Base-by-base conservation (phyloP, 2,329 filamentous ascomycete genomes). In the Diaporthe velutina region DNA sequence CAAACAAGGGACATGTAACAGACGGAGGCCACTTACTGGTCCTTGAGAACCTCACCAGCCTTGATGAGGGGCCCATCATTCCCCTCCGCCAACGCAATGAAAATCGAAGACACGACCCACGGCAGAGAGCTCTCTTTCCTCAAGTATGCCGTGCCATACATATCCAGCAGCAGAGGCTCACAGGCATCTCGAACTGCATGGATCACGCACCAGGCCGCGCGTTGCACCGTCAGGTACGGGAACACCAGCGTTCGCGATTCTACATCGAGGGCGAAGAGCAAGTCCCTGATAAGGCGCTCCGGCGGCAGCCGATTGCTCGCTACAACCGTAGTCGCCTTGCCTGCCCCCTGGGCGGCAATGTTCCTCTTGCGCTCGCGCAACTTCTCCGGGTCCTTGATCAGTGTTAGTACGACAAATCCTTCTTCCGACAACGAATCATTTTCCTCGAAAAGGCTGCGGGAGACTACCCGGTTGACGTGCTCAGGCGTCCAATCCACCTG, bases 191-290 rank as follows among this genome's bases (percentile, higher is more conserved):
- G 80, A 5, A 86, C 76, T 1, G 54, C 33, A 4, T 82, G 79
- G 13, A 88, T 81, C 3, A 86, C 61, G 19, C 74, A 75, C 85
- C 85, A 88, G 79, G 83, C 85, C 35, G 74, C 71, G 4, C 82
- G 81, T 76, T 87, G 86, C 74, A 88, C 77, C 7, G 60, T 19
- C 40, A 86, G 76, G 71, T 86, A 85, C n/a, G 86, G 84, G 67
- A 86, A 85, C 0, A 77, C 76, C 6, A 86, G 68, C 74, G 85
- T 83, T 1, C 83, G 4, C 0, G 80, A 72, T 75, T 88, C 86
- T 9, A 76, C 78, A 1, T 85, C 77, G 2, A 88, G 79, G 0
- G 83, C 79, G 15, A 82, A 74, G 2, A 78, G 76, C 2, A 87
- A 79, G 4, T 74, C 71, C 55, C 79, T 64, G 33, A 85, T 77